Evolutionary conservation across 306 rosid genomes (phyloP), one percentile per base, ranked within the genome.

Genomic region (Adenanthera pavonina): DNA sequence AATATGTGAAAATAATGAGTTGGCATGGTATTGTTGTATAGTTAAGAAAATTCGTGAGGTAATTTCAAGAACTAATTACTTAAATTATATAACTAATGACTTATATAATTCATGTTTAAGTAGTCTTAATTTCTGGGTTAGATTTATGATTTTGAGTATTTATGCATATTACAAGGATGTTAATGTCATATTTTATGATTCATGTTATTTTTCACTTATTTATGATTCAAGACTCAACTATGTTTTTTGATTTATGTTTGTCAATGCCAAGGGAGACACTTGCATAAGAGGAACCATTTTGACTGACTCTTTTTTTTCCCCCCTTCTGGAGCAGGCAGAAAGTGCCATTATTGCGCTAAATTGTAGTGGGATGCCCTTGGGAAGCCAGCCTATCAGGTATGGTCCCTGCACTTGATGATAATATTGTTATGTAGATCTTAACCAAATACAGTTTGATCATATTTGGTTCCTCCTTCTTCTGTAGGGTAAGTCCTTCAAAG

Each of bases 401-500:
- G 82, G 34, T 34, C 62, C 20, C 76, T 67, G 40, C 13, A 80
- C 81, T 49, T 34, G 56, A 52, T 14, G 75, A 70, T 33, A 46
- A 56, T 36, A n/a, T 71, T 44, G 56, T 25, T 48, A 78, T 62
- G 69, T 47, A 69, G 80, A 34, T 61, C 56, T 78, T 61, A 19
- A 51, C 52, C 10, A 13, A 52, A 73, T 19, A 52, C 20, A 35
- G 53, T 46, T 76, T 60, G 60, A 34, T 79, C 30, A 11, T 68
- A 17, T 71, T 77, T 54, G 59, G 11, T 81, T 79, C 68, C 75
- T 81, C 73, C 62, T 20, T 72, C 66, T 84, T 80, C 74, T 86
- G 72, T 73, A 95, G 99, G 94, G 97, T 95, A 57, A 95, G 99
- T 86, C 99, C 99, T 35, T 95, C 99, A 11, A 95, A 95, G 94